Base-by-base conservation (phyloP, 768 basidiomycete genomes). In the Leccinum truebloodii region DNA sequence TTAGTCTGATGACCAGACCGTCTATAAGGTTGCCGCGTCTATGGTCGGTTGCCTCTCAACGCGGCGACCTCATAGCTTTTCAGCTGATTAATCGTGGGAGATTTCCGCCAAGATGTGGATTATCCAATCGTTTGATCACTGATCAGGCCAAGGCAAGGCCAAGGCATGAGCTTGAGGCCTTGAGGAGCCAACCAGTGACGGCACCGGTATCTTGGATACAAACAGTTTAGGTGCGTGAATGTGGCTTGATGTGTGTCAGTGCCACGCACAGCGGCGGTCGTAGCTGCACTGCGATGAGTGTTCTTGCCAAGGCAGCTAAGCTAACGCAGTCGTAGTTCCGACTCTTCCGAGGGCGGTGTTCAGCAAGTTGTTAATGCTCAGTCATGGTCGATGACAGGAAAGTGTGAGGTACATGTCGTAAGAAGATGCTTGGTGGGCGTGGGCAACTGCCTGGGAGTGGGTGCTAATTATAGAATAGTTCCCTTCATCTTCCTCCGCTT, bases 181-280 rank as follows among this genome's bases (percentile, higher is more conserved):
- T 30, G 30, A 30, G 30, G 30, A 30, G 30, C 54, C 44, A 49
- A 53, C 32, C 37, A 30, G 35, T 13, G 4, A 49, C 20, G 22
- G 10, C 4, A 26, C 28, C 65, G 62, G 63, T 62, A 39, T 56
- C 62, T 59, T 68, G 58, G 53, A 57, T 34, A 54, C 65, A 2
- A n/a, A 39, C 55, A 28, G n/a, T 24, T 9, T 24, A 28, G 14
- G 14, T 18, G n/a, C 12, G 16, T 13, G 49, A 22, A 32, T 2
- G 41, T 57, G 39, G 52, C 28, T 61, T 35, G 30, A 35, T 50
- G 20, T 35, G 63, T 48, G 34, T 52, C 49, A 34, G 26, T 39
- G 18, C 34, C 24, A 37, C 14, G 6, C 18, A 13, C 12, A 16
- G 13, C 6, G 18, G 18, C 57, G 44, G 55, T 24, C 22, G 4